phyloP scores from a whole-genome alignment of 2,329 filamentous ascomycete genomes.

The Teratosphaeria zuluensis region DNA sequence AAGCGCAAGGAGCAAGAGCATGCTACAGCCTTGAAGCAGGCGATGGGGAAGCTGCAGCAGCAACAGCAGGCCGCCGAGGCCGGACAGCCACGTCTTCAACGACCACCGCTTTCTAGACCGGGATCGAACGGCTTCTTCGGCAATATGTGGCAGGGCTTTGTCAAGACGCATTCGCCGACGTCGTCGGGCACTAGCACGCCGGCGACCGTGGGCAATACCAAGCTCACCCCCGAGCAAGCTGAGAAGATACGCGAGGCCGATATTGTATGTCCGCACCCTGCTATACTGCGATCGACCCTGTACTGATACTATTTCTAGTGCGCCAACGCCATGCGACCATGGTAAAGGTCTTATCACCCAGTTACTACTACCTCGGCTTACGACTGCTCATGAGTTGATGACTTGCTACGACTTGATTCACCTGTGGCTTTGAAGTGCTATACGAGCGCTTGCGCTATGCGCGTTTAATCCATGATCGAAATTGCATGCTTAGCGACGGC shows the following conservation, averaged over 20 bases:
- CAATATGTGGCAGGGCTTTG: constrained; percentile 19
- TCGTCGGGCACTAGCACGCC: constrained; percentile 9
- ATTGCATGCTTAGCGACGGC: neutral
- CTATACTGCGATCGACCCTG: neutral
- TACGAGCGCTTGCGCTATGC: neutral
- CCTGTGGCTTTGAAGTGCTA: neutral
- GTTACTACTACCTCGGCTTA: neutral
- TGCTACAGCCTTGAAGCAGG: constrained; percentile 3
- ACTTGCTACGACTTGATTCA: neutral
- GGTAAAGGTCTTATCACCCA: neutral
- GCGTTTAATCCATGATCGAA: neutral
- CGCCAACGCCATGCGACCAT: neutral
- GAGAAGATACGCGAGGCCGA: constrained; percentile 23
- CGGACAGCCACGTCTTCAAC: constrained; percentile 9
- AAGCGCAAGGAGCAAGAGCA: constrained; percentile 11
- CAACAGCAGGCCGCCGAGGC: constrained; percentile 1
- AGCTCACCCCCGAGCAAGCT: constrained; percentile 12
- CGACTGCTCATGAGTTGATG: neutral
- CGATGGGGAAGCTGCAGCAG: constrained; percentile 4
- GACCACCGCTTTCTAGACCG: constrained; percentile 14
- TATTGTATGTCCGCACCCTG: constrained; percentile 11
- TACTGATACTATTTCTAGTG: neutral
- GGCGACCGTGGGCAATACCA: constrained; percentile 3
- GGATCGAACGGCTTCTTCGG: constrained; percentile 14
- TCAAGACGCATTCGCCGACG: constrained; percentile 3